Percentiles rank a stretch among this genome's conserved stretches.
Evolutionary conservation across 2,329 filamentous ascomycete species (phyloP).

Genomic region (Aspergillus sp.): DNA sequence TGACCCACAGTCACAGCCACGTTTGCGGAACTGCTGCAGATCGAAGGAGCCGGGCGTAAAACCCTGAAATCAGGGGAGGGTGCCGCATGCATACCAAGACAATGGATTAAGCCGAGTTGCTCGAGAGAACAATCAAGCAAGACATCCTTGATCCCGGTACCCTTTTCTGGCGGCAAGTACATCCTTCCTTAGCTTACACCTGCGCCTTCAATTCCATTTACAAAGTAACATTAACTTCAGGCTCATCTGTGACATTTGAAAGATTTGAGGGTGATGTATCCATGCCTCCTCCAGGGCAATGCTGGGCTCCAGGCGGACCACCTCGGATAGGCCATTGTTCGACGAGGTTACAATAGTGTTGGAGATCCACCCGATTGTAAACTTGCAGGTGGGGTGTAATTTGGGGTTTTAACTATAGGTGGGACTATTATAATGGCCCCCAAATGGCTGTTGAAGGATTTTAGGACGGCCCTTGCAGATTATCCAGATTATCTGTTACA

Average conservation of each 20-base stretch:
- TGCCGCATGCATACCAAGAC: too few relatives aligned
- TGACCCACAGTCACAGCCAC: too few relatives aligned
- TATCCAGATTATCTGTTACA: not conserved
- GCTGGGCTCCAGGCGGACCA: not conserved
- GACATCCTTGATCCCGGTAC: too few relatives aligned
- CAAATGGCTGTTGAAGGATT: not conserved
- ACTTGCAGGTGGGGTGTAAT: not conserved
- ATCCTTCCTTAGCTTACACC: not conserved
- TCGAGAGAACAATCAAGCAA: too few relatives aligned
- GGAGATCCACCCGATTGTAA: not conserved
- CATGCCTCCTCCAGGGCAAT: not conserved
- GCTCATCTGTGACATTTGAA: not conserved
- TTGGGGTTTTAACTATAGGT: not conserved
- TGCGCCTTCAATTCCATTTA: not conserved
- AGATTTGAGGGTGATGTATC: not conserved
- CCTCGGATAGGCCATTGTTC: not conserved
- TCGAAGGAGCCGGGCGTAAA: too few relatives aligned
- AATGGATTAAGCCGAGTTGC: too few relatives aligned
- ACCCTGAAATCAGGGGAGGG: too few relatives aligned
- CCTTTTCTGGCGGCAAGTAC: not conserved
- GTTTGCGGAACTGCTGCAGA: too few relatives aligned
- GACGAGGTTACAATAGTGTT: not conserved
- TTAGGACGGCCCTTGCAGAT: not conserved
- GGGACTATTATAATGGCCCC: not conserved
- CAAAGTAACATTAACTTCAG: too few relatives aligned